Conservation (phyloP, 176 grass and related monocot species). For the Puya raimondii region DNA sequence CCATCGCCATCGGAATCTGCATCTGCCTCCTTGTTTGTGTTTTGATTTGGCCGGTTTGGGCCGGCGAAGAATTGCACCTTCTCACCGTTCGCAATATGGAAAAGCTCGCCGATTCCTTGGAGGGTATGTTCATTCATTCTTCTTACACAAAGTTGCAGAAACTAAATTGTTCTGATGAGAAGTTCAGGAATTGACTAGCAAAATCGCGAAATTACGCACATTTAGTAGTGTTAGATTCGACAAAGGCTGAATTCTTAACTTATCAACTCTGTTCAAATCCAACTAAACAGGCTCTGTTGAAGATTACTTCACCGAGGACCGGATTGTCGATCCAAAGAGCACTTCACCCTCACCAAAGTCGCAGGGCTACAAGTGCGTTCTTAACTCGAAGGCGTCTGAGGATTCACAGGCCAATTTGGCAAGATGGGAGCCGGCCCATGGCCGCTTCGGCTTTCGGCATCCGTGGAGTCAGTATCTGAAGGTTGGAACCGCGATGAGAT, state of each 20-base stretch:
- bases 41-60: slow-evolving; percentile 64
- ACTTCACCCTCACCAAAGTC: slow-evolving; percentile 19
- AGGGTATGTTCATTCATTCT: slow-evolving; percentile 16
- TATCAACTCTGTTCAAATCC: not conserved
- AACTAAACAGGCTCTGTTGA: slow-evolving; percentile 39
- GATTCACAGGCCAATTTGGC: slow-evolving; percentile 89
- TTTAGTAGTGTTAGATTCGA: not conserved
- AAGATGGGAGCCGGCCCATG: slow-evolving; percentile 76
- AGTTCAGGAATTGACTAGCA: too few species aligned
- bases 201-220: too few species aligned
- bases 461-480: slow-evolving; percentile 73
- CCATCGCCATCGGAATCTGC: slow-evolving; percentile 56
- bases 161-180: too few species aligned
- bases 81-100: slow-evolving; percentile 69
- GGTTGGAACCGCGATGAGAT: slow-evolving; percentile 63
- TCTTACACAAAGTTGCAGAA: too few species aligned
- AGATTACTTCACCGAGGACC: slow-evolving; percentile 37
- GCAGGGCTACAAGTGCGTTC: slow-evolving; percentile 71
- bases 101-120: slow-evolving; percentile 59
- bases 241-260: not conserved
- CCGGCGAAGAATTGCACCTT: slow-evolving; percentile 62
- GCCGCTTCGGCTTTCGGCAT: slow-evolving; percentile 64
- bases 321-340: not conserved
- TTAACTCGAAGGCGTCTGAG: slow-evolving; percentile 84
- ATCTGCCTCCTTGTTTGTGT: slow-evolving; percentile 55